A percentile compares a stretch with the other conserved stretches of the same genome.
These are phyloP conservation scores for Colletotrichum neosansevieriae DNA, from an alignment of 2,329 filamentous ascomycete species.

Conservation along the genomic window DNA sequence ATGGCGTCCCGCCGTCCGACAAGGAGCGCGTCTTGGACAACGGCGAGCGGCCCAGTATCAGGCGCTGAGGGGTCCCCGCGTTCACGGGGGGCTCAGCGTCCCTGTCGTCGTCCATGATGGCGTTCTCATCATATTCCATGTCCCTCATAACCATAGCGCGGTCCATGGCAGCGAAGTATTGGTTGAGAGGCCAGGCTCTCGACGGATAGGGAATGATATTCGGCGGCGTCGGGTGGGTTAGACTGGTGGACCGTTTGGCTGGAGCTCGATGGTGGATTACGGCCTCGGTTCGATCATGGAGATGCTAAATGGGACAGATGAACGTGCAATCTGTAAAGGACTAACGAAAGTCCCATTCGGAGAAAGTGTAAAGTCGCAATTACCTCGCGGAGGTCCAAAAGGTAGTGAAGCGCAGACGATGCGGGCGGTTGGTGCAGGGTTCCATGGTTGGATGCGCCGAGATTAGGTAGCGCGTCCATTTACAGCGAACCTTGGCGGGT, in stretches of 20 bases:
- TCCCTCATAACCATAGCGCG: slow-evolving; percentile 39
- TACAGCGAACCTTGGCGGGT: slow-evolving; percentile 27
- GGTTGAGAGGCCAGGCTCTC: slow-evolving; percentile 20
- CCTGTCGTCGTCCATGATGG: slow-evolving; percentile 49
- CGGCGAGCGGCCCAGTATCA: slow-evolving; percentile 50
- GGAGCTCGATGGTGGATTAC: slow-evolving; percentile 21
- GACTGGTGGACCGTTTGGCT: slow-evolving; percentile 26
- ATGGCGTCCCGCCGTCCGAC: slow-evolving; percentile 72
- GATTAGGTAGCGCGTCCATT: slow-evolving; percentile 28
- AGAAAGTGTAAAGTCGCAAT: not conserved
- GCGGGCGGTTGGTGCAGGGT: slow-evolving; percentile 25
- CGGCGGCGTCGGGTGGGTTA: slow-evolving; percentile 15
- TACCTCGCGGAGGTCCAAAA: slow-evolving; percentile 2
- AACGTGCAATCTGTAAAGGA: slow-evolving; percentile 4
- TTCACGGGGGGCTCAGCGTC: slow-evolving; percentile 19
- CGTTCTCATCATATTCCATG: slow-evolving; percentile 48
- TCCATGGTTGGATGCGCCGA: slow-evolving; percentile 21
- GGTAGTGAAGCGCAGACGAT: not conserved
- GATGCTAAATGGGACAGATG: not conserved
- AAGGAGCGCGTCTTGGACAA: slow-evolving; percentile 70
- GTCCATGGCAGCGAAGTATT: slow-evolving; percentile 20
- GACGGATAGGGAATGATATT: slow-evolving; percentile 18
- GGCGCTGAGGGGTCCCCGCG: slow-evolving; percentile 28
- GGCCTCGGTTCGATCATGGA: slow-evolving; percentile 14
- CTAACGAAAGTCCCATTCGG: not conserved